A percentile compares a stretch with the other conserved stretches of the same genome.
phyloP scores from a whole-genome alignment of 129 eudicot species.

The Helichrysum umbraculigerum region DNA sequence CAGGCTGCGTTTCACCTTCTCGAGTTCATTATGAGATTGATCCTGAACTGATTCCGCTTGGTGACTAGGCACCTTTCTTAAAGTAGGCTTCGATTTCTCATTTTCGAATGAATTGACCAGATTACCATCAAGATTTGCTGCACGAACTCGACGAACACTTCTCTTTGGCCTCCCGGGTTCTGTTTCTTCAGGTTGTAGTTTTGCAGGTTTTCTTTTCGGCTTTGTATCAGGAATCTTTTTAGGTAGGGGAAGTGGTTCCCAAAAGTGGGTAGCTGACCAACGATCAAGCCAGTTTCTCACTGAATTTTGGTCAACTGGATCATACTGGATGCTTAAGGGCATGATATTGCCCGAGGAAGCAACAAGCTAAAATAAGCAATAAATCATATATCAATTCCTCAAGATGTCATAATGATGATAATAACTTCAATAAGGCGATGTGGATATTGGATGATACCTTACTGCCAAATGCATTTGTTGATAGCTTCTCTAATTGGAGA shows the following conservation, averaged over 20 bases:
- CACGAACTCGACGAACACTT: slow-evolving; percentile 43
- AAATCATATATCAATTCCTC: slow-evolving; percentile 25
- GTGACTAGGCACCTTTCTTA: slow-evolving; percentile 33
- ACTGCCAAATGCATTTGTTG: slow-evolving; percentile 49
- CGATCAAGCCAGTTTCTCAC: slow-evolving; percentile 68
- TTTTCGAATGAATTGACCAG: slow-evolving; percentile 36
- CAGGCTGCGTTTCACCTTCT: slow-evolving; percentile 68
- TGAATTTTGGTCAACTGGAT: slow-evolving; percentile 63
- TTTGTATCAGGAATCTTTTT: slow-evolving; percentile 41
- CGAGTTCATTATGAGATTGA: slow-evolving; percentile 73
- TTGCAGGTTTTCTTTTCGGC: slow-evolving; percentile 43
- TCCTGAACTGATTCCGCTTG: slow-evolving; percentile 53
- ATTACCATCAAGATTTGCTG: slow-evolving; percentile 40
- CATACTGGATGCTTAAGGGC: slow-evolving; percentile 70
- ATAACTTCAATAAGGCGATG: not conserved
- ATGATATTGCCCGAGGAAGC: slow-evolving; percentile 45
- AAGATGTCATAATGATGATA: slow-evolving; percentile 4
- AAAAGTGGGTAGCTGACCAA: slow-evolving; percentile 62
- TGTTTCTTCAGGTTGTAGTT: slow-evolving; percentile 37
- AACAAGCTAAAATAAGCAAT: slow-evolving; percentile 55
- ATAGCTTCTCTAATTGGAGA: slow-evolving; percentile 42
- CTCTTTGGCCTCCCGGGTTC: slow-evolving; percentile 54
- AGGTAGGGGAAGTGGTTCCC: slow-evolving; percentile 56
- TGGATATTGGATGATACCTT: slow-evolving; percentile 45
- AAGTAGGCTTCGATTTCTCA: slow-evolving; percentile 47